phyloP scores from a whole-genome alignment of 2,329 filamentous ascomycete species.

The Chaetomium olivaceum region DNA sequence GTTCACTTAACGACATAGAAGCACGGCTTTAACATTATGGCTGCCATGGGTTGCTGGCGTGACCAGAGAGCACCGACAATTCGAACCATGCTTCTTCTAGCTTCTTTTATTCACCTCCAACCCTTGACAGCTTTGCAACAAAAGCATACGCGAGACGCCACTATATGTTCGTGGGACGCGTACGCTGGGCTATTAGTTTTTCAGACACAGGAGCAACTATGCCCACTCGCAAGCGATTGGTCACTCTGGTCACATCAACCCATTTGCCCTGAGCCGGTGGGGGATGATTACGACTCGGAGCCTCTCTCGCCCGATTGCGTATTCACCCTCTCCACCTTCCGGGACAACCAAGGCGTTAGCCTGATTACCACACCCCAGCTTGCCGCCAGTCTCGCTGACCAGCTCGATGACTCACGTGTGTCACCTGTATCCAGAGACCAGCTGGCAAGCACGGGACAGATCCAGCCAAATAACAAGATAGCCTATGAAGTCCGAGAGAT shows the following conservation, averaged over 20 bases:
- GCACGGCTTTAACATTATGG: neutral
- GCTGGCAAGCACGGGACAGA: neutral
- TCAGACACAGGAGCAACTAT: neutral
- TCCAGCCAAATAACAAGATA: neutral
- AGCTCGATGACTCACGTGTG: constrained; percentile 32
- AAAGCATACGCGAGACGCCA: neutral
- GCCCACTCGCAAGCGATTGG: constrained; percentile 19
- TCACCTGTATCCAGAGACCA: constrained; percentile 18
- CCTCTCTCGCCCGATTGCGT: constrained; percentile 30
- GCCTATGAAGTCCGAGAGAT: constrained; percentile 28
- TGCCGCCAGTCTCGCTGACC: constrained; percentile 27
- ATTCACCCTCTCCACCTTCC: constrained; percentile 31
- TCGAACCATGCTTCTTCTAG: neutral
- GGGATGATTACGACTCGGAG: constrained; percentile 4
- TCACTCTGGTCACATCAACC: constrained; percentile 30
- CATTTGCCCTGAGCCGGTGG: constrained; percentile 22
- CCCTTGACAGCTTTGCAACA: neutral
- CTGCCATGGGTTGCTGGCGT: neutral
- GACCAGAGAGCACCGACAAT: no score
- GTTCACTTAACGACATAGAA: neutral
- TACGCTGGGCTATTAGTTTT: neutral
- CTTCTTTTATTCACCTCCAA: neutral
- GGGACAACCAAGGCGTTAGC: constrained; percentile 31
- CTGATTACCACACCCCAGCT: constrained; percentile 34
- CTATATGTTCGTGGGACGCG: neutral